Evolutionary conservation across 257 asterid genomes (phyloP).

Genomic region (Scutellaria minor): DNA sequence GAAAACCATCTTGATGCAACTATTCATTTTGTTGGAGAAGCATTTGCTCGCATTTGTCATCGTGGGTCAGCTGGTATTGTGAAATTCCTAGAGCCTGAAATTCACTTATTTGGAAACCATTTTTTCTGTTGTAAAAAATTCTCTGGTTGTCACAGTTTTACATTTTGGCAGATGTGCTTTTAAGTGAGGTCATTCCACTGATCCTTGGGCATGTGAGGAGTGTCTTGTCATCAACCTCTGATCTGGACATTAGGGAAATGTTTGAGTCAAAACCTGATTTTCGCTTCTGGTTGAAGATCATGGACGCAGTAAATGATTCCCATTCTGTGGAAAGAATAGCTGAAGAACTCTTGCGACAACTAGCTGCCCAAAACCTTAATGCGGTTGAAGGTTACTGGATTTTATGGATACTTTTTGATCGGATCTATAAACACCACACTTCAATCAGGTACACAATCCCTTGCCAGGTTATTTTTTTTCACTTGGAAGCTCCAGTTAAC

Average conservation of each 20-base stretch:
- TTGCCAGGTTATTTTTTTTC: neutral
- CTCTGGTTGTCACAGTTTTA: slow-evolving; percentile 30
- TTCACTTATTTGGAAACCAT: slow-evolving; percentile 23
- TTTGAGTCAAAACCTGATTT: slow-evolving; percentile 63
- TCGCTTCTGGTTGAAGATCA: slow-evolving; percentile 74
- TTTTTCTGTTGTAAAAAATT: slow-evolving; percentile 29
- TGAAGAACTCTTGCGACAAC: slow-evolving; percentile 78
- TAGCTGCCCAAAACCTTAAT: slow-evolving; percentile 60
- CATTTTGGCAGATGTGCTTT: slow-evolving; percentile 69
- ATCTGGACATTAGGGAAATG: slow-evolving; percentile 41
- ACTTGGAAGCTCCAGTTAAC: neutral
- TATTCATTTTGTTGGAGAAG: slow-evolving; percentile 70
- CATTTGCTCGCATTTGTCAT: slow-evolving; percentile 79
- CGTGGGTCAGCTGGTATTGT: slow-evolving; percentile 88
- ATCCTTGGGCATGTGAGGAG: slow-evolving; percentile 61
- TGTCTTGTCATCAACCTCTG: slow-evolving; percentile 50
- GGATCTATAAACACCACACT: slow-evolving; percentile 48
- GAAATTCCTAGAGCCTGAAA: slow-evolving; percentile 31
- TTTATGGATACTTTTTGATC: slow-evolving; percentile 78
- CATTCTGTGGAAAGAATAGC: slow-evolving; percentile 91
- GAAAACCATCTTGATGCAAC: slow-evolving; percentile 42
- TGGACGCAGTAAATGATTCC: slow-evolving; percentile 78
- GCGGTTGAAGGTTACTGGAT: slow-evolving; percentile 90
- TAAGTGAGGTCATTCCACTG: slow-evolving; percentile 66
- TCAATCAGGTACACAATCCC: slow-evolving; percentile 60